These are phyloP conservation scores for Funneliformis caledonium DNA, from an alignment of 371 early-diverging fungal species.

Conservation along the genomic window DNA sequence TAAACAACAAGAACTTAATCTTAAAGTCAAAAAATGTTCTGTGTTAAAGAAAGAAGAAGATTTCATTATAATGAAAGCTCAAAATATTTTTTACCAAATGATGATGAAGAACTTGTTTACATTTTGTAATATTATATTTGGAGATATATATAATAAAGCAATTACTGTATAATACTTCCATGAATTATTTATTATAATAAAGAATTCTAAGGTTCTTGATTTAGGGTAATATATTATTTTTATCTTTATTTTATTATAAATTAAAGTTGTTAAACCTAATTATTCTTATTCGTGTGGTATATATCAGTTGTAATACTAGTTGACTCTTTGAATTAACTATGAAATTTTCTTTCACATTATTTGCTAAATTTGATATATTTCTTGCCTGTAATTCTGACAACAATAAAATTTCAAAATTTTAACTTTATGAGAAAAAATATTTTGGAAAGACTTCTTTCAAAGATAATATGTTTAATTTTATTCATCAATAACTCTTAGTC, in stretches of 20 bases:
- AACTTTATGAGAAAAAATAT: not conserved
- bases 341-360: not conserved
- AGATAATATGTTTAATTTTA: constrained; percentile 49
- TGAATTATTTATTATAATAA: constrained; percentile 39
- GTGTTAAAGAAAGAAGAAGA: not conserved
- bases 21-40: too few species aligned
- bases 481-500: constrained; percentile 46
- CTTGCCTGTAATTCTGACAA: not conserved
- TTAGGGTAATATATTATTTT: not conserved
- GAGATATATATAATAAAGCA: constrained; percentile 50
- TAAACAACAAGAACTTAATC: too few species aligned
- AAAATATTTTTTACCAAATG: constrained; percentile 20
- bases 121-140: constrained; percentile 46
- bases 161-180: constrained; percentile 49
- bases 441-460: constrained; percentile 43
- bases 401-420: not conserved
- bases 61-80: constrained; percentile 19
- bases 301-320: not conserved
- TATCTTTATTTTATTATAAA: not conserved
- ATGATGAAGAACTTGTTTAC: constrained; percentile 43
- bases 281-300: not conserved
- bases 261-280: not conserved
- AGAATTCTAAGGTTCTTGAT: constrained; percentile 33
- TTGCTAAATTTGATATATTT: not conserved
- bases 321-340: not conserved